Base-by-base conservation (phyloP, 129 eudicot species). In the Centrapalus pauciflorus region DNA sequence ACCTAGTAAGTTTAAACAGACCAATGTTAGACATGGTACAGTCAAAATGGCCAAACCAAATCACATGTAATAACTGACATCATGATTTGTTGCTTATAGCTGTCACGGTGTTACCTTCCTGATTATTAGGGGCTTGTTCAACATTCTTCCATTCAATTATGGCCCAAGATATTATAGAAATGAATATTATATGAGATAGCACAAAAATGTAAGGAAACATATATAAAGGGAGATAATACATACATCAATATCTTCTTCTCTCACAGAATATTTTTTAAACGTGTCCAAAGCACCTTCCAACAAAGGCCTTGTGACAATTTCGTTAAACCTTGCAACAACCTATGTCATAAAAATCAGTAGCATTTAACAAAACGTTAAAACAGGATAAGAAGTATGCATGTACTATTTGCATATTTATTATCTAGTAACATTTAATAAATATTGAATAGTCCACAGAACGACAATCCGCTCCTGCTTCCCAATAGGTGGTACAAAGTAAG, bases 321-420 rank as follows among this genome's bases (percentile, higher is more conserved):
- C 96, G 75, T 93, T 93, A 76, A 93, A 93, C 63, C 96, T 84
- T 67, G 98, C 98, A 45, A 93, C 96, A 27, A 88, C 96, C 98
- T 87, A 67, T 61, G 70, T 23, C 67, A 69, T 43, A 49, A 56
- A 69, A 73, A 71, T 51, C 35, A 19, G 28, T 33, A 61, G 41
- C 7, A 29, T 41, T 30, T 64, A 30, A 45, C 35, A 61, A 23
- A 76, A 56, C 2, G 38, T 46, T 19, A 61, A n/a, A 38, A 56
- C 38, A 10, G 46, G 13, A 68, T 38, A 46, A 24, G 33, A 59
- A 21, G 35, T 30, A 38, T 14, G 46, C 63, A 32, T 17, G 16
- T n/a, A 2, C 19, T 23, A 56, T n/a, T 30, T 27, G 30, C 33
- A 4, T 25, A 9, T 30, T 35, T 17, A 66, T 8, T n/a, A 41